Evolutionary conservation across 2,329 filamentous ascomycete genomes (phyloP), one percentile per base, ranked within the genome.

Genomic region (Ambrosiella beaveri): DNA sequence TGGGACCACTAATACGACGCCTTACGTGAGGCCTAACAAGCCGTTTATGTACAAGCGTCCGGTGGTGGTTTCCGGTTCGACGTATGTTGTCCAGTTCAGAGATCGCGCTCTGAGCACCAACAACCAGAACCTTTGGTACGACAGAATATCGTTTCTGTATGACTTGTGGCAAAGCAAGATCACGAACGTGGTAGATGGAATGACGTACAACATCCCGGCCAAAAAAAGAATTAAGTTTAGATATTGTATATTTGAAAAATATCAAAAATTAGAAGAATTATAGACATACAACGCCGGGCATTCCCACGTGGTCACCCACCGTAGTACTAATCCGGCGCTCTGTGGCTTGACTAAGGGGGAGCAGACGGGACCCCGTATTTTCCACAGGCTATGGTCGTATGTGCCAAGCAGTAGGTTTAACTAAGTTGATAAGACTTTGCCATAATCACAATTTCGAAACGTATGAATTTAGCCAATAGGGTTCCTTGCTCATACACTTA

Each of bases 1-100:
- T 8, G 69, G 70, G 0, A 68, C 71, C 2, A 68, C 66, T 0
- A 68, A 66, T 11, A 74, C 74, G 0, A 70, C 72, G 1, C 79
- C 80, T 0, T 64, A 70, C 1, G 68, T 74, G 3, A 66, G 5
- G 45, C 8, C 19, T 5, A 17, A 51, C 15, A 41, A 19, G 12
- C 19, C n/a, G 2, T 11, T 35, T 3, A 45, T 50, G 17, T 17
- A 37, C 15, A 17, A 39, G 9, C 39, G 52, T 7, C 39, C 57
- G 3, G 35, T 58, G 13, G 50, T 58, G 11, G 36, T 54, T 41
- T 51, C 36, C 4, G 38, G 15, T 1, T 52, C 57, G 12, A 62
- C 55, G 3, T 71, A 71, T 61, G 67, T 71, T 45, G 59, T 68
- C 54, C 68, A 66, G 47, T 70, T 70, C 5, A 64, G 65, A 0